Conservation (phyloP, 2,329 filamentous ascomycete species). For the Phoma sp. region DNA sequence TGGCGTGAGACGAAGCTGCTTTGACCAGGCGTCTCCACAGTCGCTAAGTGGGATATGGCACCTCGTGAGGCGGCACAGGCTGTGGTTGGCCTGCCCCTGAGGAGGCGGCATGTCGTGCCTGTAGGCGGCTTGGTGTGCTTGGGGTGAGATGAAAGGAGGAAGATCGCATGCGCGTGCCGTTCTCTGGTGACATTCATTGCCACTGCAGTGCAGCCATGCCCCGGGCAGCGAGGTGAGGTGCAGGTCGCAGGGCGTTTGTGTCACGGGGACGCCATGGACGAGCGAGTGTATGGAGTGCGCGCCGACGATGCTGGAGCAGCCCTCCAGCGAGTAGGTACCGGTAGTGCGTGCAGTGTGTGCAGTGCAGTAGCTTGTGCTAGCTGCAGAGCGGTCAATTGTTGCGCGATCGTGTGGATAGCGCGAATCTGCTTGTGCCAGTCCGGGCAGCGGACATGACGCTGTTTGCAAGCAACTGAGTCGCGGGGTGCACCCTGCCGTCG, state of each 20-base stretch:
- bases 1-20: constrained; percentile 16
- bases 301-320: constrained; percentile 8
- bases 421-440: constrained; percentile 1
- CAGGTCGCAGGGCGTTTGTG: constrained; percentile 8
- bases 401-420: constrained; percentile 17
- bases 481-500: constrained; percentile 6
- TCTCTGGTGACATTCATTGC: constrained; percentile 23
- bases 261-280: constrained; percentile 5
- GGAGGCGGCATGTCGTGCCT: constrained; percentile 9
- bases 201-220: constrained; percentile 14
- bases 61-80: constrained; percentile 12
- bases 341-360: background rate
- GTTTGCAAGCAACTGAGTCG: constrained; percentile 3
- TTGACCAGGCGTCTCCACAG: constrained; percentile 13
- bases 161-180: constrained; percentile 23
- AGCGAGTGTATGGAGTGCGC: constrained; percentile 13
- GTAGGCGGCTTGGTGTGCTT: constrained; percentile 12
- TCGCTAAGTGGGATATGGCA: constrained; percentile 1
- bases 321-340: constrained; percentile 1
- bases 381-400: constrained; percentile 14
- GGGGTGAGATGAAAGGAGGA: constrained; percentile 30
- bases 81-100: constrained; percentile 20
- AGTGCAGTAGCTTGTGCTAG: constrained; percentile 4
- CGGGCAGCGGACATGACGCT: background rate
- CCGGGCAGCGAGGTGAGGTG: constrained; percentile 5